These are phyloP conservation scores for Komagataella mondaviorum DNA, from an alignment of 805 yeast species.

Conservation along the genomic window DNA sequence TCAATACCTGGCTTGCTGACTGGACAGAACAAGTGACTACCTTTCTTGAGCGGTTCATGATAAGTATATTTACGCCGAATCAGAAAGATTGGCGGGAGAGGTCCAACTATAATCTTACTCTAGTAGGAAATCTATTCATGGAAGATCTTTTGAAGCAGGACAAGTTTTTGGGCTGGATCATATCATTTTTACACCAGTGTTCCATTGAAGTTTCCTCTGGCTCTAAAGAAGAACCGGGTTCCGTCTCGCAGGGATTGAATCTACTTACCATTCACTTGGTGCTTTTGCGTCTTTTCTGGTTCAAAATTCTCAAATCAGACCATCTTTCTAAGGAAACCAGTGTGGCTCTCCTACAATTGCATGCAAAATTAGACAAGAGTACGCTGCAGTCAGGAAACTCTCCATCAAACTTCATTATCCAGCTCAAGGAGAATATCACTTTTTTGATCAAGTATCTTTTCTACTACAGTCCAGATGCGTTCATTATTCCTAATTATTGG, in stretches of 20 bases:
- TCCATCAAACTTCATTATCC: not conserved
- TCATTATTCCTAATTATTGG: constrained; percentile 58
- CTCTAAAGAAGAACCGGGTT: not conserved
- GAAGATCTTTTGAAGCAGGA: constrained; percentile 55
- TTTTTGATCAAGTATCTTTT: constrained; percentile 27
- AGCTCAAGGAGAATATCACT: constrained; percentile 10
- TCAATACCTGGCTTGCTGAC: constrained; percentile 56
- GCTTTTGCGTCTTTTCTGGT: constrained; percentile 59
- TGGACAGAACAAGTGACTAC: constrained; percentile 82
- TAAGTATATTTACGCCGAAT: constrained; percentile 19
- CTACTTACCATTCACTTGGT: constrained; percentile 23
- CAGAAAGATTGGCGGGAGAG: constrained; percentile 27
- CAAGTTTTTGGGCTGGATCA: constrained; percentile 49
- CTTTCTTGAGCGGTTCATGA: constrained; percentile 37
- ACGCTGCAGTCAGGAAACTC: not conserved
- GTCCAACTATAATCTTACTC: constrained; percentile 45
- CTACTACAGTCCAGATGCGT: constrained; percentile 39
- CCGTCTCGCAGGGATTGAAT: constrained; percentile 8
- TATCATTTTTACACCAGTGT: constrained; percentile 28
- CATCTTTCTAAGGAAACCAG: constrained; percentile 39
- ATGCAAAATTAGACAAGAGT: not conserved
- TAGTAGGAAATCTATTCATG: constrained; percentile 51
- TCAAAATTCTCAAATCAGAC: constrained; percentile 40
- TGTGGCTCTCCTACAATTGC: not conserved
- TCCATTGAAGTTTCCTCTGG: not conserved